phyloP scores from a whole-genome alignment of 306 rosid species.

The Bauhinia variegata region DNA sequence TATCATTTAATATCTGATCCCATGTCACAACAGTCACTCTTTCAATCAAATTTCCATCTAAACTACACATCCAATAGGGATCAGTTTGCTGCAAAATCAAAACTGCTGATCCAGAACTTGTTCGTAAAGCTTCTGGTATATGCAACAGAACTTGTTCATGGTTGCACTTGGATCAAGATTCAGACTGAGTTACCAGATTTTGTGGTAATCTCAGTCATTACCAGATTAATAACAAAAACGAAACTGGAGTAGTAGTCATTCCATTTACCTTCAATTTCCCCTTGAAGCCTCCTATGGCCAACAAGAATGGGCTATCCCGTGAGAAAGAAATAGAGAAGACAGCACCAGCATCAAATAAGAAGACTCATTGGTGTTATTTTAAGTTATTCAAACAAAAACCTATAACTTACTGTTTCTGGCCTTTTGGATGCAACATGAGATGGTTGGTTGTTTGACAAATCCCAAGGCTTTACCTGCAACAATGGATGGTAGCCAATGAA shows the following conservation, averaged over 20 bases:
- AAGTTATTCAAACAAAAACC: neutral
- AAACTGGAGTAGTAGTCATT: constrained; percentile 8
- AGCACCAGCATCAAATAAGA: constrained; percentile 33
- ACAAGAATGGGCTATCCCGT: constrained; percentile 76
- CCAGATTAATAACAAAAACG: constrained; percentile 11
- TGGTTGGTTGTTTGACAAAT: constrained; percentile 85
- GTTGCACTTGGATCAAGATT: constrained; percentile 38
- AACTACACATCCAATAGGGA: too few relatives aligned
- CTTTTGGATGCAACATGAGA: constrained; percentile 64
- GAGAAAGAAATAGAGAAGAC: constrained; percentile 74
- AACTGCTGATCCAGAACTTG: neutral
- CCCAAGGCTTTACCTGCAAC: constrained; percentile 90
- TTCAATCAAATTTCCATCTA: too few relatives aligned
- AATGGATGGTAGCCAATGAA: constrained; percentile 26
- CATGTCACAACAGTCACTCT: too few relatives aligned
- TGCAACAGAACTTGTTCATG: too few relatives aligned
- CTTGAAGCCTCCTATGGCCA: constrained; percentile 88
- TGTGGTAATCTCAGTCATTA: constrained; percentile 10
- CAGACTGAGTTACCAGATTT: constrained; percentile 46
- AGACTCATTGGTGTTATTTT: too few relatives aligned
- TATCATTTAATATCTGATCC: too few relatives aligned
- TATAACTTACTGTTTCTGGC: constrained; percentile 53
- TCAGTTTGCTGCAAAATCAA: neutral
- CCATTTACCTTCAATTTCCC: constrained; percentile 75
- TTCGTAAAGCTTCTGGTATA: neutral